Evolutionary conservation across 164 flowering plant species (phyloP).

Genomic region (Macadamia integrifolia): DNA sequence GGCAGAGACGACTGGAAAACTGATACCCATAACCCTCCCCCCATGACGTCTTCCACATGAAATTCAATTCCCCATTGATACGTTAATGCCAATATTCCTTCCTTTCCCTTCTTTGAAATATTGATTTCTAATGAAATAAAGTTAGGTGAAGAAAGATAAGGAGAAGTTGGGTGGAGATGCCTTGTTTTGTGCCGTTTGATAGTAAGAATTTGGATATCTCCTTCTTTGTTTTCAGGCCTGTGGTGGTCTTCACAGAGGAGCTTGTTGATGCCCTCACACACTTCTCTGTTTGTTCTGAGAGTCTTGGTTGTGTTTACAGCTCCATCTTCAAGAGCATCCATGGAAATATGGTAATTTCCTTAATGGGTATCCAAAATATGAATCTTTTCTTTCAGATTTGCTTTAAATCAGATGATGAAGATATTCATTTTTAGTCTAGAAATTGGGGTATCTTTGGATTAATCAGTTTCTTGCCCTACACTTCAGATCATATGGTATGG

Average conservation of each 20-base stretch:
- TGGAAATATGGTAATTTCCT: conserved; percentile 47
- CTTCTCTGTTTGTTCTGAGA: conserved; percentile 36
- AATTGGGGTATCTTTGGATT: no score
- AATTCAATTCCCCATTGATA: no score
- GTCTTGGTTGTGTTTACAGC: conserved; percentile 51
- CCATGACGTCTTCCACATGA: no score
- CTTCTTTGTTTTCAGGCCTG: conserved; percentile 42
- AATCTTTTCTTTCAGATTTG: no score
- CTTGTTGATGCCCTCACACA: conserved; percentile 26
- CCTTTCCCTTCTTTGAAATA: no score
- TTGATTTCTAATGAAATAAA: neutral
- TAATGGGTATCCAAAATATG: no score
- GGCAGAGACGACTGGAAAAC: no score
- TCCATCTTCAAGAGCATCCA: conserved; percentile 57
- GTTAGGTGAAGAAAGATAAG: neutral
- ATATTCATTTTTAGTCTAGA: neutral
- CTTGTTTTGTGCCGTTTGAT: conserved; percentile 53
- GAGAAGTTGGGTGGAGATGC: conserved; percentile 21
- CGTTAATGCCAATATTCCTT: no score
- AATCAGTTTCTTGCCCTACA: neutral
- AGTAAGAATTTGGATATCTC: conserved; percentile 39
- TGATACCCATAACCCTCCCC: no score
- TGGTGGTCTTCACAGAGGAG: conserved; percentile 23
- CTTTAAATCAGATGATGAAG: no score
- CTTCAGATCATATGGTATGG: conserved; percentile 64